A percentile compares a stretch with the other conserved stretches of the same genome.
These are phyloP conservation scores for Penicillium sp. DNA, from an alignment of 2,329 filamentous ascomycete genomes.

Conservation along the genomic window DNA sequence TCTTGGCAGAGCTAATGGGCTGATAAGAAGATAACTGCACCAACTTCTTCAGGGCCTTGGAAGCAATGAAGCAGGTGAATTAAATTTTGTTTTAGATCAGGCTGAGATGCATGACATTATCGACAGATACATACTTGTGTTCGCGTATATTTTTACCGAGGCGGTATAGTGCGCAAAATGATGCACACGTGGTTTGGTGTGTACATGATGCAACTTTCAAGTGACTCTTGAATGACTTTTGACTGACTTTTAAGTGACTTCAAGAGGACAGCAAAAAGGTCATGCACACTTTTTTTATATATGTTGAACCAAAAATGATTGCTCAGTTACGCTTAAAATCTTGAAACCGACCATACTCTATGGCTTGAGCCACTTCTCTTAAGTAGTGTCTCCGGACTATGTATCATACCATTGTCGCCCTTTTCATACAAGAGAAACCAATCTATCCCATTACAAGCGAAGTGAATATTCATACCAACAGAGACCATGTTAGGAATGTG, in stretches of 20 bases:
- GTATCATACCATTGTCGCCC: background rate
- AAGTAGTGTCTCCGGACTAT: background rate
- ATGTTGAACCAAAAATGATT: background rate
- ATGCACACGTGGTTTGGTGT: background rate
- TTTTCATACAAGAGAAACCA: background rate
- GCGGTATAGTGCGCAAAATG: background rate
- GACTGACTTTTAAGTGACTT: background rate
- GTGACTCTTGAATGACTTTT: background rate
- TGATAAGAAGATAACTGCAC: slow-evolving; percentile 24
- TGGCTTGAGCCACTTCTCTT: background rate
- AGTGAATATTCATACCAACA: no score
- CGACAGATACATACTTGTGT: background rate
- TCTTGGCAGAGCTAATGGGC: slow-evolving; percentile 22
- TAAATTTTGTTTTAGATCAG: background rate
- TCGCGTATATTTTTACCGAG: background rate
- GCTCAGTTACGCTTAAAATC: background rate
- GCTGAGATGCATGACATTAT: background rate
- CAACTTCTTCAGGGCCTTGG: background rate
- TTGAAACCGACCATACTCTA: no score
- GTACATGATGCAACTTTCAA: background rate
- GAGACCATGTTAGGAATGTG: background rate
- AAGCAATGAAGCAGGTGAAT: background rate
- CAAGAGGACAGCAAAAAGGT: background rate
- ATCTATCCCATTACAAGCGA: background rate
- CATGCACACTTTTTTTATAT: background rate